Evolutionary conservation across 2,329 filamentous ascomycete genomes (phyloP), one percentile per base, ranked within the genome.

Genomic region (Fusarium secorum): DNA sequence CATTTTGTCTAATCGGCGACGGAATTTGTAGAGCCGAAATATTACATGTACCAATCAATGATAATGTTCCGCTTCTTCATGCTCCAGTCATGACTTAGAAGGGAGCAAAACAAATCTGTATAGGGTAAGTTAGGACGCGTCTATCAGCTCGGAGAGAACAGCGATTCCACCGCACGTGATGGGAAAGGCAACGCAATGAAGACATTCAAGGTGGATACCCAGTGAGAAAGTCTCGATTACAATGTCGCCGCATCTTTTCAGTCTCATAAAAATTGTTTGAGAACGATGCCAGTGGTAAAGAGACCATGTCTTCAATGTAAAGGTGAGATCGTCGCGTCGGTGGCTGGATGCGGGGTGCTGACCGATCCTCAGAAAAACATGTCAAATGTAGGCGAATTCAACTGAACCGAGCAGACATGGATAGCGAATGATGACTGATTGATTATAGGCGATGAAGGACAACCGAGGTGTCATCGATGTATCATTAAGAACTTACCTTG

Each of bases 391-490:
- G 26, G 45, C 20, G 7, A 30, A 22, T 32, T 18, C 15, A 48
- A 48, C 15, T 48, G 20, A 48, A 48, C 0, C 3, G 10, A 13
- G 3, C 5, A 54, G 48, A 14, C 7, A 7, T 24, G 3, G 10
- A 5, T 22, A 6, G 11, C 0, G 10, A 7, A 3, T 15, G 11
- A 49, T 26, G 17, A 9, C 52, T 72, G 13, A 68, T 26, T 2
- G 15, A 8, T 7, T 10, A 0, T 46, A 83, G 80, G 81, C 44
- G 81, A 83, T 44, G 80, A 83, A 58, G 77, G 77, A n/a, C 77
- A 75, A 4, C 81, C 81, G 5, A 77, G 70, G 42, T 83, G 81
- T 55, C 75, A 78, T 18, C 74, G 79, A 6, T 83, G 81, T 45
- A 68, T 77, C 39, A 54, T 66, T 13, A 81, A 80, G 45, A 71